Evolutionary conservation across 208 protist genomes (phyloP), one percentile per base, ranked within the genome.

Genomic region (Trypanosoma mega): DNA sequence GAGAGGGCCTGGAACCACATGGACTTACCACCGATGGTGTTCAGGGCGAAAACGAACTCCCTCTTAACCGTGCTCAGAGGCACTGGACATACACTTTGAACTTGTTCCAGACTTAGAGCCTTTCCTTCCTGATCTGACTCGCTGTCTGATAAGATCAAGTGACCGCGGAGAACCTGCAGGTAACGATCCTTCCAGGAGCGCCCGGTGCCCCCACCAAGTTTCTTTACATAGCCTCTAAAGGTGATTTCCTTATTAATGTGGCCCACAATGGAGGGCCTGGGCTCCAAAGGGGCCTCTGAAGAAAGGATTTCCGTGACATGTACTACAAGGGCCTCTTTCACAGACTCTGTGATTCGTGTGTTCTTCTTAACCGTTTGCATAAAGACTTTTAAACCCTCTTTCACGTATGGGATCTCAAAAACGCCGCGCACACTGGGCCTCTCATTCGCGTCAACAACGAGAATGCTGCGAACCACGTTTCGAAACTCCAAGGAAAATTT

Each of bases 341-440:
- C 65, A 18, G 52, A 48, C 16, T 84, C 76, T n/a, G 71, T 52
- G 29, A 93, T 90, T 29, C 80, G 74, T 6, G 70, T 67, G 62
- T 90, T 93, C 68, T 86, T 93, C 55, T 87, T 87, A 20, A 93
- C 63, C 0, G 82, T 89, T 55, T 85, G 80, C 73, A 87, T 82
- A 55, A 93, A 90, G 0, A 93, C 74, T 54, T 90, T 89, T 33
- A 93, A 71, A 16, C 86, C 86, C 39, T 93, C 80, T 8, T 69
- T 77, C 5, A 93, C 66, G 49, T 88, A 93, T 12, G 86, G 82
- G 18, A 93, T 74, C 18, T 73, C 73, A 62, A 93, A 90, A 26
- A 93, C 72, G 16, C 88, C 80, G 8, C 76, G 66, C 23, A 93
- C 71, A 58, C 72, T 82, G 26, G 86, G 86, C 16, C 86, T 63